Evolutionary conservation across 1,284 basidiomycete genomes (phyloP), one percentile per base, ranked within the genome.

Genomic region (Trametes sp.): DNA sequence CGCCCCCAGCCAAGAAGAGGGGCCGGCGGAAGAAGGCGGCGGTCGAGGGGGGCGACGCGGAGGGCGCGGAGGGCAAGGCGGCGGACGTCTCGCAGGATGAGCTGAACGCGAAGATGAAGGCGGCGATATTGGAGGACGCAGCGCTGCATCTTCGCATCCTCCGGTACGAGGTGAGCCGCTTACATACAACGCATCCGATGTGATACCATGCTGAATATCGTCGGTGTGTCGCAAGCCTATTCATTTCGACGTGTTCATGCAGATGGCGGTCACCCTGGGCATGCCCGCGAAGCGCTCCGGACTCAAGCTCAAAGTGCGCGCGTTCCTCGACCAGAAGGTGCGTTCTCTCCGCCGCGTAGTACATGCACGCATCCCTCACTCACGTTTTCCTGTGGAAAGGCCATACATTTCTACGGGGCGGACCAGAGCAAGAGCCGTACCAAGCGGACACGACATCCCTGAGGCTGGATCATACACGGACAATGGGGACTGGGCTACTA

Each of bases 261-360:
- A 78, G 35, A 74, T 78, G 41, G 77, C 75, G 6, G 61, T 67
- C 6, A 70, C 68, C 21, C 54, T 72, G 11, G 78, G 75, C 24
- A 63, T 78, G 26, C 73, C 76, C 44, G 58, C 71, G 45, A 67
- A 65, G 50, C 50, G 56, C 31, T 45, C 60, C 10, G 63, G 50
- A 33, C 54, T 84, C 23, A 82, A 80, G 67, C 38, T 66, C 14
- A 77, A 80, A 59, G 70, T 90, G 52, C 77, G 80, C 49, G 67
- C 71, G 6, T 87, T 88, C 69, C 80, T 91, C 31, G 88, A 90
- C 70, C 80, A 81, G 65, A 80, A 87, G 78, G 88, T 85, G 63
- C 19, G 73, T 62, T 4, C 33, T 2, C 35, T 14, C 45, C 14
- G 13, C 2, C n/a, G 31, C 23, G 48, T 36, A 13, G 35, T 13